Evolutionary conservation across 1,284 basidiomycete genomes (phyloP).

Genomic region (Tilletia caries): DNA sequence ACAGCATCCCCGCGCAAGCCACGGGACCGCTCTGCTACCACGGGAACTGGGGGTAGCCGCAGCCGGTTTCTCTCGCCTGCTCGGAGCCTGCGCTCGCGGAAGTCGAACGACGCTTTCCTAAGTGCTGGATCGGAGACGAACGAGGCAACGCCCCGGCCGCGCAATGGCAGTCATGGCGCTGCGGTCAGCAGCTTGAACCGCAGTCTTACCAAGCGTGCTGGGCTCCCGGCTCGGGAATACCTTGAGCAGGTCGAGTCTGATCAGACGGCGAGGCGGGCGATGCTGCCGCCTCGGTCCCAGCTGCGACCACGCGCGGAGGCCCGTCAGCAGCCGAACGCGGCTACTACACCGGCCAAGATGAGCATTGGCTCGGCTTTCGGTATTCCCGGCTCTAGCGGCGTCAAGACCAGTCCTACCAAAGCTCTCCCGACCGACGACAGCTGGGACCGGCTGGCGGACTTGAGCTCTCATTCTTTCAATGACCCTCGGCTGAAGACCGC

Average conservation of each 20-base stretch:
- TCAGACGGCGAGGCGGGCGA: neutral
- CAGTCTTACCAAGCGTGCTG: slow-evolving; percentile 14
- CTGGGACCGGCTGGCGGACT: neutral
- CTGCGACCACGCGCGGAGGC: slow-evolving; percentile 8
- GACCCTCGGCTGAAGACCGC: slow-evolving; percentile 43
- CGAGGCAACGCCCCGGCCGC: slow-evolving; percentile 5
- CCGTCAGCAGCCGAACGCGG: neutral
- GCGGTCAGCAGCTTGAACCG: slow-evolving; percentile 14
- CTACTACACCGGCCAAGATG: slow-evolving; percentile 6
- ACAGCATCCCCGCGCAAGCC: neutral
- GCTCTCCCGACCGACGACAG: neutral
- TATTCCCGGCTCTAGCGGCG: neutral
- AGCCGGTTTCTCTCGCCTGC: slow-evolving; percentile 10
- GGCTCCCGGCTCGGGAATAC: slow-evolving; percentile 13
- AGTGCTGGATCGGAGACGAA: neutral
- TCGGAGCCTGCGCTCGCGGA: slow-evolving; percentile 3
- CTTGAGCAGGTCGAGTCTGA: slow-evolving; percentile 14
- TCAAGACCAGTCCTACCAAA: neutral
- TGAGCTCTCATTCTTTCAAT: slow-evolving; percentile 16
- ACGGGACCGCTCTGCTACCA: neutral
- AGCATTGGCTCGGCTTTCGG: slow-evolving; percentile 7
- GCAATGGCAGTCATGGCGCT: slow-evolving; percentile 10
- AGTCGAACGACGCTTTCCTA: slow-evolving; percentile 5
- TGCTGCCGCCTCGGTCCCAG: neutral
- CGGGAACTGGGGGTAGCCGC: neutral